Base-by-base conservation (phyloP, 2,329 filamentous ascomycete species). In the Botrytis paeoniae region DNA sequence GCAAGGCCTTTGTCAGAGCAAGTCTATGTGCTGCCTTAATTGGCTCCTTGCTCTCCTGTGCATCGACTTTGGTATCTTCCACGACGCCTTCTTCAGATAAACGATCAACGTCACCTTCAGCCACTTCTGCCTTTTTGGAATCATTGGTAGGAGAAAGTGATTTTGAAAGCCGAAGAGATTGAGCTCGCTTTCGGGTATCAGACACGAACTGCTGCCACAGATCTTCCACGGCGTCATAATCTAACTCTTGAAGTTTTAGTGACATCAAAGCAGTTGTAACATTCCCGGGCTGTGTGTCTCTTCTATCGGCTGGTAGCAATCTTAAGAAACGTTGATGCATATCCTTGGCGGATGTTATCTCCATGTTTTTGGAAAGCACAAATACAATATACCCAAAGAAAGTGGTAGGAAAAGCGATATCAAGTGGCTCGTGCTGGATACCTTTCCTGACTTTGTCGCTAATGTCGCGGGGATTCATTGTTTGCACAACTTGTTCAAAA, bases 261-360 rank as follows among this genome's bases (percentile, higher is more conserved):
- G 86, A 83, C 91, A 97, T 95, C 73, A 95, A 82, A 14, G 90
- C 86, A 68, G 86, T 85, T 35, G 93, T 82, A 71, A 95, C 82
- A 25, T 83, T 81, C 4, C 89, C 81, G 0, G 90, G 88, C 25
- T 87, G 82, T 1, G 83, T 79, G 22, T 79, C 73, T 62, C 75
- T 74, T 61, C 81, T 76, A 48, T 80, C 78, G 29, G 82, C 74
- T 0, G 82, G 82, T 41, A 85, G 82, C 32, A 84, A 77, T 63
- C 81, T 80, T 43, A 82, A 81, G 77, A 89, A 92, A 66, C 87
- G 79, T 43, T 86, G 82, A 76, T 91, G 85, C 9, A 93, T 82
- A 71, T 88, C 82, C 74, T 86, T 82, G 25, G 88, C 87, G 9
- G 84, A 83, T 5, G 83, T 79, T 71, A 84, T 83, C 18, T 85